Evolutionary conservation across 306 rosid species (phyloP), one percentile per base, ranked within the genome.

Genomic region (Malus orientalis): DNA sequence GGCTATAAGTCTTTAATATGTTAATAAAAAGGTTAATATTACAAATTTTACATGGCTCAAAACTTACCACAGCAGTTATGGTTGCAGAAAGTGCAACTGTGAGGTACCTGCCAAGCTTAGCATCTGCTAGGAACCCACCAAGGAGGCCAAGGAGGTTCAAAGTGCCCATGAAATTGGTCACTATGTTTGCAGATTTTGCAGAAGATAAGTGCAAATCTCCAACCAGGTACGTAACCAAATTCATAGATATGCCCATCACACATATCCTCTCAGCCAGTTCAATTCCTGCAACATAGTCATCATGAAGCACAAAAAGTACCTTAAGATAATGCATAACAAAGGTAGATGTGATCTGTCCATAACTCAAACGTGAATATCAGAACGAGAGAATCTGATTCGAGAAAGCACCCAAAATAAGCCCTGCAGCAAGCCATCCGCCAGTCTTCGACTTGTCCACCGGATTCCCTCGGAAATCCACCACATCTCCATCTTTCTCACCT

Each of bases 341-440:
- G 62, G 10, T 8, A 63, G 36, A 33, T 44, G 3, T 5, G 55
- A 53, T 40, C 29, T 42, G 16, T 53, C 4, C 4, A 55, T 40
- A 42, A 58, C 19, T 44, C 33, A 55, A 11, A 29, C 30, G 60
- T 40, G 12, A 38, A 32, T 4, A 6, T 12, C 14, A 23, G 4
- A 13, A 16, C 6, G 14, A 57, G 59, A 58, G 16, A 49, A 2
- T 11, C 27, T 44, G 22, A 53, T 33, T 38, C 12, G 11, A 36
- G 20, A 61, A 58, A 80, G 76, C 44, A 95, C 98, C 97, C 91
- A 95, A 86, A 83, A 88, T 91, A 64, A 95, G 93, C 70, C 96
- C 97, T 60, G 97, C 96, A 59, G 88, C 97, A 67, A 92, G 81
- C 98, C 98, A 95, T 45, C 97, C 91, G 3, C 98, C 97, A 14